Evolutionary conservation across 2,329 filamentous ascomycete species (phyloP), one percentile per base, ranked within the genome.

Genomic region (Stemphylium lycopersici): DNA sequence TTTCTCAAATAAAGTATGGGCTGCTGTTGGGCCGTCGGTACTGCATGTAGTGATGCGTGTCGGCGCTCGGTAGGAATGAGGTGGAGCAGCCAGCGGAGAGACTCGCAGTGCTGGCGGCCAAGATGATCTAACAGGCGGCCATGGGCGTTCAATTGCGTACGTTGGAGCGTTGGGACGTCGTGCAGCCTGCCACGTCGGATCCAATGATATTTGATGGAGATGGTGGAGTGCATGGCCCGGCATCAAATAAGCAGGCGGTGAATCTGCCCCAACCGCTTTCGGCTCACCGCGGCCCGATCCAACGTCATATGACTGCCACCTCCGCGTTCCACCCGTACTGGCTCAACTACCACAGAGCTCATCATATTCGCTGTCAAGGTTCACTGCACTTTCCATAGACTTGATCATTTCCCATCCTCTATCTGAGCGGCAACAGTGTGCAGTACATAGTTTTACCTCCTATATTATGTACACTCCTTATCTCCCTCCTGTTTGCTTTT

Each of bases 161-260:
- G 53, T 50, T 59, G 50, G 55, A 56, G 56, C 45, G 57, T 49
- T 57, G 48, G 61, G 52, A 49, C 52, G 65, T 70, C 46, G 63
- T 67, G 67, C 69, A 59, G 65, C 62, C 59, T 65, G 65, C 68
- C 67, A 68, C 68, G 67, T 69, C 63, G 64, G 61, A 59, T 53
- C 70, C 70, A 73, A 73, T 73, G 60, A 65, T 53, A 65, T 47
- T 59, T 45, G 53, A 58, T 60, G 61, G 56, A 52, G 48, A 48
- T 60, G 48, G 59, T 60, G 48, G 59, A 61, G 56, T 59, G 55
- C 62, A 62, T 59, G 54, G 58, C 57, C 63, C 60, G 61, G 55
- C 52, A 45, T 56, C 62, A 60, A 67, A 67, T 59, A 56, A 63
- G 66, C 57, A 65, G 60, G 63, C 65, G 65, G 64, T 66, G 59